Evolutionary conservation across 257 asterid species (phyloP).

Genomic region (Nicotiana paniculata): DNA sequence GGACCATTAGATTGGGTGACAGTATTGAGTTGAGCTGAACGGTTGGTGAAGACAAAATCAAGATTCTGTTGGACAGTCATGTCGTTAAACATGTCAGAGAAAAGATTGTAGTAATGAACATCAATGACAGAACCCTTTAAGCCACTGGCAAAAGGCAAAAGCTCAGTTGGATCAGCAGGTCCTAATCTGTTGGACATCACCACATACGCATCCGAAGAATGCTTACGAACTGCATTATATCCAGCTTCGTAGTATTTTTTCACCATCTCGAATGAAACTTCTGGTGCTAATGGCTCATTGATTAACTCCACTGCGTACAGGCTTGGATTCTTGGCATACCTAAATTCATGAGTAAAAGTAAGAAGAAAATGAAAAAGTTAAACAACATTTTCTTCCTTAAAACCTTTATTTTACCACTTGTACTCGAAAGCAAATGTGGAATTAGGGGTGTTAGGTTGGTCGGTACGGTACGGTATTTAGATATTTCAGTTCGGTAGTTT

Average conservation of each 20-base stretch:
- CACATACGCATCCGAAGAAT: slow-evolving; percentile 43
- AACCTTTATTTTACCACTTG: no score
- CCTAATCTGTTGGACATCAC: slow-evolving; percentile 56
- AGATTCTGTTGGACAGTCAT: slow-evolving; percentile 43
- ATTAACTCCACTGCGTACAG: slow-evolving; percentile 56
- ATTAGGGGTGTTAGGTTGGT: no score
- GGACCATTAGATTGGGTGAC: slow-evolving; percentile 52
- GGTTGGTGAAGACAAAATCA: slow-evolving; percentile 33
- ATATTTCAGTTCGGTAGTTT: no score
- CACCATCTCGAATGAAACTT: slow-evolving; percentile 28
- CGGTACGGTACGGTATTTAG: no score
- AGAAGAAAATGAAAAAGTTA: background rate
- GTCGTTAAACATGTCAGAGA: slow-evolving; percentile 9
- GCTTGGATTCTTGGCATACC: slow-evolving; percentile 53
- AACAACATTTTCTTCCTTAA: no score
- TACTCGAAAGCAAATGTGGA: no score
- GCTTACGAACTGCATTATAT: slow-evolving; percentile 43
- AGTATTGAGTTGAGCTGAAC: slow-evolving; percentile 25
- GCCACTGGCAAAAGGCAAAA: slow-evolving; percentile 41
- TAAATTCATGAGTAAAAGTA: background rate
- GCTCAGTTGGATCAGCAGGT: slow-evolving; percentile 29
- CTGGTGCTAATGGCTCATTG: slow-evolving; percentile 66
- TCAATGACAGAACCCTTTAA: slow-evolving; percentile 43
- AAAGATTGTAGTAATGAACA: slow-evolving; percentile 64
- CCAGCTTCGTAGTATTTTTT: slow-evolving; percentile 45